Conservation (phyloP, 2,329 filamentous ascomycete genomes). For the Thermothelomyces thermophilus region DNA sequence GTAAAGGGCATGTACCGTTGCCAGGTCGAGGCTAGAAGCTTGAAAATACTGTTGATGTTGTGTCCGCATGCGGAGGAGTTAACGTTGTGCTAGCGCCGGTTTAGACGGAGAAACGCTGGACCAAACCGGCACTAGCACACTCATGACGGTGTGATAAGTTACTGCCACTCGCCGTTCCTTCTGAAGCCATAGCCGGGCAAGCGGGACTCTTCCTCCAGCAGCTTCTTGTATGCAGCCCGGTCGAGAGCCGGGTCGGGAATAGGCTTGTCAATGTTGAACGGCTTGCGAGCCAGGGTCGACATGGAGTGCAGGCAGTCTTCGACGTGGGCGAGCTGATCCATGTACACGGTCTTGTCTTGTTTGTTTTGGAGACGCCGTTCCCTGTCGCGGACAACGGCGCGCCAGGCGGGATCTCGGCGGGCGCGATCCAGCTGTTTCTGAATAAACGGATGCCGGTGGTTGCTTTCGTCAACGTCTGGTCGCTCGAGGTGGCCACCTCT, state of each 20-base stretch:
- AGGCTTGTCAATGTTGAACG: constrained; percentile 13
- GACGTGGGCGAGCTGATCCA: not conserved
- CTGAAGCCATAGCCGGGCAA: not conserved
- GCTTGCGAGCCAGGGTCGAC: not conserved
- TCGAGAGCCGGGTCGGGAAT: constrained; percentile 4
- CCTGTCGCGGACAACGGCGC: not conserved
- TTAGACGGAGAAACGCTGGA: no score
- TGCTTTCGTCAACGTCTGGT: not conserved
- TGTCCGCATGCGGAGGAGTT: no score
- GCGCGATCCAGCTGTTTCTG: not conserved
- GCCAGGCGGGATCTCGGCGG: not conserved
- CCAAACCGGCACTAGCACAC: no score
- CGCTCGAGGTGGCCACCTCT: not conserved
- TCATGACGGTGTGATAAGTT: no score
- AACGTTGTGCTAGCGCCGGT: no score
- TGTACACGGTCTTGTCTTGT: not conserved
- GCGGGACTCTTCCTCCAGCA: not conserved
- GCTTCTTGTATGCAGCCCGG: not conserved
- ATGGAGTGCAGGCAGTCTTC: constrained; percentile 10
- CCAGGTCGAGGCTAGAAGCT: no score
- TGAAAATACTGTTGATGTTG: no score
- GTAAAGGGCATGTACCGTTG: no score
- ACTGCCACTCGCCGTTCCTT: not conserved
- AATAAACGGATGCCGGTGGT: not conserved
- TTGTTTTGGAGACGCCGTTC: not conserved